Conservation (phyloP, 805 yeast genomes). For the Lachancea dasiensis region DNA sequence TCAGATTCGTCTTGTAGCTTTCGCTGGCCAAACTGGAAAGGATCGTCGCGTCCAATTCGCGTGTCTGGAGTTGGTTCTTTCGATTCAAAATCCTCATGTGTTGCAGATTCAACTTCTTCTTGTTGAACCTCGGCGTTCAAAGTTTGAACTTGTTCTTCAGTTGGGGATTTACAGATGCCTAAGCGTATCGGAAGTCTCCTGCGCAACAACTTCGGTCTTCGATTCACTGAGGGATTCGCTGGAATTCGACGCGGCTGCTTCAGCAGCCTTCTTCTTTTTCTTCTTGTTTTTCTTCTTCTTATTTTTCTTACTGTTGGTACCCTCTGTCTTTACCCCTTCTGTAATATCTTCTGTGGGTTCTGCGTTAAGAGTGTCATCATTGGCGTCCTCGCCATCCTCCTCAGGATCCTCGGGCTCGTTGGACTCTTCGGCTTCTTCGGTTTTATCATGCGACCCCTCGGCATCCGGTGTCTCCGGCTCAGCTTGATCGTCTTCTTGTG, state of each 20-base stretch:
- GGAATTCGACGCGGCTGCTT: slow-evolving; percentile 12
- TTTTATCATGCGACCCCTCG: slow-evolving; percentile 11
- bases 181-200: slow-evolving; percentile 20
- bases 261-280: slow-evolving; percentile 15
- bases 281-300: slow-evolving; percentile 29
- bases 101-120: slow-evolving; percentile 3
- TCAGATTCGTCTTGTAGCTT: slow-evolving; percentile 63
- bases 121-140: slow-evolving; percentile 6
- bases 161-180: slow-evolving; percentile 25
- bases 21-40: slow-evolving; percentile 90
- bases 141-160: slow-evolving; percentile 1
- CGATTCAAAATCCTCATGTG: slow-evolving; percentile 1
- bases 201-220: slow-evolving; percentile 4
- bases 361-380: slow-evolving; percentile 2
- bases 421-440: not conserved
- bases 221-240: slow-evolving; percentile 7
- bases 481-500: slow-evolving; percentile 4
- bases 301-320: slow-evolving; percentile 18
- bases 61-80: slow-evolving; percentile 28
- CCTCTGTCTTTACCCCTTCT: not conserved
- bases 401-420: slow-evolving; percentile 3
- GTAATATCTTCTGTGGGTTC: not conserved
- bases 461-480: slow-evolving; percentile 10
- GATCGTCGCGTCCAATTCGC: slow-evolving; percentile 76
- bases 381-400: slow-evolving; percentile 9